A percentile compares a stretch with the other conserved stretches of the same genome.
Evolutionary conservation across 345 rosid species (phyloP).

Genomic region (Eutrema japonicum): DNA sequence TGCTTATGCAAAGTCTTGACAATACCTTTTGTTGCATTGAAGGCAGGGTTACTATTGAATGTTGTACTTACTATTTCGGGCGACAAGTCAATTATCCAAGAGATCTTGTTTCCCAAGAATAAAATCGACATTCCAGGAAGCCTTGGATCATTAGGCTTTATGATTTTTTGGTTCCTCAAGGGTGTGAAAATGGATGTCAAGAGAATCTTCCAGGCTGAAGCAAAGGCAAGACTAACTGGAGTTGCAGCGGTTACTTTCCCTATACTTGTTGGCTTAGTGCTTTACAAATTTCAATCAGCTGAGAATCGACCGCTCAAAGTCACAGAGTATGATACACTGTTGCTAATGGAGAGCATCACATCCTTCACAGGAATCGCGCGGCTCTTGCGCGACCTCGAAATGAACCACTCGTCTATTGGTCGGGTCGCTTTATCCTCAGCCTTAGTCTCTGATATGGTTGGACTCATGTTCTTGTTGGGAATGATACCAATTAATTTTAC

Average conservation of each 20-base stretch:
- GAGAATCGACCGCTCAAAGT: neutral
- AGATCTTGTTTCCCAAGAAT: conserved; percentile 33
- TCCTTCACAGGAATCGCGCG: conserved; percentile 51
- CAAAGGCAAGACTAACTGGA: conserved; percentile 43
- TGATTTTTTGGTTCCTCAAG: conserved; percentile 51
- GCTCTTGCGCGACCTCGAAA: conserved; percentile 56
- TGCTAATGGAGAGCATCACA: conserved; percentile 43
- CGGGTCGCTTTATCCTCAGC: conserved; percentile 53
- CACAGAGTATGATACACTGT: neutral
- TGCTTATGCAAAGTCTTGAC: neutral
- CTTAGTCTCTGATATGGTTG: conserved; percentile 43
- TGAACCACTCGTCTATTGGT: conserved; percentile 56
- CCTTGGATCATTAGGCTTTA: conserved; percentile 47
- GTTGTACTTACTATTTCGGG: neutral
- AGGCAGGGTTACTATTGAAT: conserved; percentile 38
- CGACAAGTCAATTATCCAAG: neutral
- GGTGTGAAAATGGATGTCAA: conserved; percentile 59
- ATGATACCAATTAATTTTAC: neutral
- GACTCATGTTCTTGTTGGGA: neutral
- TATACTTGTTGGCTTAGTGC: neutral
- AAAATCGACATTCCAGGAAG: conserved; percentile 42
- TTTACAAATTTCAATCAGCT: neutral
- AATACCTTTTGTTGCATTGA: neutral
- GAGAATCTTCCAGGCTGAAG: conserved; percentile 35
- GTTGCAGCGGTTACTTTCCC: conserved; percentile 41